Evolutionary conservation across 208 protist species (phyloP).

Genomic region (Naegleria lovaniensis): DNA sequence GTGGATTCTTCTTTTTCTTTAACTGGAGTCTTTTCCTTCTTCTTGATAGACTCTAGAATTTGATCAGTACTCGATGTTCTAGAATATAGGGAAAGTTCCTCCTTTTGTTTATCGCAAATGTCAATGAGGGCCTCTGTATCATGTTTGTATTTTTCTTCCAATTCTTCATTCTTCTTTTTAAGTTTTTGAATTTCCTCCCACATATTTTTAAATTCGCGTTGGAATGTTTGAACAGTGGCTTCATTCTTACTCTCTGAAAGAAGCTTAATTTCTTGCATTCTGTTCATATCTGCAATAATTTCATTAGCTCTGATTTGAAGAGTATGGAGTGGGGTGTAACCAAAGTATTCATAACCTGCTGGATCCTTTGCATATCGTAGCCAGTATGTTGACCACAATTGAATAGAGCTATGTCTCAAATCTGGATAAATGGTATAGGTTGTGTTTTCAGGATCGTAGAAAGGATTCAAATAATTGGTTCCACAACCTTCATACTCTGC

Average conservation of each 20-base stretch:
- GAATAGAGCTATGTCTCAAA: not conserved
- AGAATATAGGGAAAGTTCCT: not conserved
- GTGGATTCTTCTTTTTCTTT: not conserved
- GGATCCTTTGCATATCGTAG: conserved; percentile 9
- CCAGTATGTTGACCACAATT: conserved; percentile 16
- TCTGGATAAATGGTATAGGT: not conserved
- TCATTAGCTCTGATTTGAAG: not conserved
- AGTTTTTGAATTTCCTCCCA: not conserved
- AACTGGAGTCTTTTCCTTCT: not conserved
- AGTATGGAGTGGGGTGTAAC: not conserved
- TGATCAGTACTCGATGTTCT: not conserved
- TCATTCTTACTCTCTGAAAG: not conserved
- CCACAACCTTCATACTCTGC: not conserved
- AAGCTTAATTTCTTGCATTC: not conserved
- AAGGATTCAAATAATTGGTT: conserved; percentile 7
- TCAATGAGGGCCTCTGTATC: not conserved
- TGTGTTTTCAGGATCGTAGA: conserved; percentile 12
- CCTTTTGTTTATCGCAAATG: conserved; percentile 19
- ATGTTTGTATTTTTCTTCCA: not conserved
- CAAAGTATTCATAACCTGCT: not conserved
- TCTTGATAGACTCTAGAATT: not conserved
- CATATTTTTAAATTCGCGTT: conserved; percentile 12
- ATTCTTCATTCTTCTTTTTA: not conserved
- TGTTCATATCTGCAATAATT: not conserved
- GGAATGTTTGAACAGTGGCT: conserved; percentile 8